Conservation (phyloP, 208 protist species). For the Acanthamoeba castellanii region DNA sequence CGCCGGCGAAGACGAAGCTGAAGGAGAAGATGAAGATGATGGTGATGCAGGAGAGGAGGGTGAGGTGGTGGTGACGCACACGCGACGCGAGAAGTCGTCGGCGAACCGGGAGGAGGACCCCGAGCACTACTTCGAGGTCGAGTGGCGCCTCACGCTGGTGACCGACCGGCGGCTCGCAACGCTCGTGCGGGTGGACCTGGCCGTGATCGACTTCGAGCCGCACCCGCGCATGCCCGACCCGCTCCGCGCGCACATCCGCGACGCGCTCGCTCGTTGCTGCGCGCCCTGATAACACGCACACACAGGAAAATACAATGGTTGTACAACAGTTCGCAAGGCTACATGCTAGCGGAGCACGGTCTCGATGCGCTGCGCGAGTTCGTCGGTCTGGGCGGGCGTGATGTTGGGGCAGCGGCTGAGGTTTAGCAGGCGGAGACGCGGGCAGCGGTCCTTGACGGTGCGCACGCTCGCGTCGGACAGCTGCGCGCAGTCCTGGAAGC, state of each 20-base stretch:
- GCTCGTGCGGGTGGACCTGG: background rate
- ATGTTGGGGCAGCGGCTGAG: conserved; percentile 4
- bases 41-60: background rate
- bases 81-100: conserved; percentile 39
- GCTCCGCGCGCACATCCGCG: background rate
- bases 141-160: conserved; percentile 66
- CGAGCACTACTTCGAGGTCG: conserved; percentile 68
- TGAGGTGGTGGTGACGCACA: conserved; percentile 59
- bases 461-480: background rate
- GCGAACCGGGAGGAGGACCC: background rate
- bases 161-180: background rate
- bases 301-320: too few relatives aligned
- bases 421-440: conserved; percentile 14
- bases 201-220: background rate
- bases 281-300: background rate
- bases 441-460: conserved; percentile 25
- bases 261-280: background rate
- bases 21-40: background rate
- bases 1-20: background rate
- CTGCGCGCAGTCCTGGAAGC: conserved; percentile 4
- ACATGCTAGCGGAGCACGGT: background rate
- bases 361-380: background rate
- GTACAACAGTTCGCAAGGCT: too few relatives aligned
- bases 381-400: background rate
- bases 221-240: conserved; percentile 27